Evolutionary conservation across 768 basidiomycete genomes (phyloP).

Genomic region (Mycena kentingensis): DNA sequence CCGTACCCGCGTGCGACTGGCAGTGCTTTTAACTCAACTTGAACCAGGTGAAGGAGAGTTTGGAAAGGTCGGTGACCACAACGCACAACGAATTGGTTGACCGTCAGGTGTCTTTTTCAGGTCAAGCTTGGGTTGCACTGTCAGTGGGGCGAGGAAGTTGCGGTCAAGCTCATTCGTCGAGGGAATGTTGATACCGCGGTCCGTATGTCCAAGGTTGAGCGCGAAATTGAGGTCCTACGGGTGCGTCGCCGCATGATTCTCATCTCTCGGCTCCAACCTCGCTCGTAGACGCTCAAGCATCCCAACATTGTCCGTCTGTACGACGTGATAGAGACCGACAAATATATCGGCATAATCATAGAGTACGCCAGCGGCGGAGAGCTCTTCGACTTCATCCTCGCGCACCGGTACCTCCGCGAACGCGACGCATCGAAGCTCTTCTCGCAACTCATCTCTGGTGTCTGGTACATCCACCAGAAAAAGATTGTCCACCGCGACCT

Average conservation of each 20-base stretch:
- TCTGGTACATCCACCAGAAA: constrained; percentile 92
- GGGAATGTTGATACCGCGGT: constrained; percentile 87
- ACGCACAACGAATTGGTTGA: too few relatives aligned
- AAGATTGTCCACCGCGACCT: constrained; percentile 99
- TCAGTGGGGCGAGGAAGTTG: constrained; percentile 97
- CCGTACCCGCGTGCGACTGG: too few relatives aligned
- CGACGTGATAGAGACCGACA: constrained; percentile 99
- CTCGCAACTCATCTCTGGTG: constrained; percentile 96
- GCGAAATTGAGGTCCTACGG: constrained; percentile 96
- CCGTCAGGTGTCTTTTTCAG: too few relatives aligned
- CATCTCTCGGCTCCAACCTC: constrained; percentile 1
- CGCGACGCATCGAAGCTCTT: constrained; percentile 94
- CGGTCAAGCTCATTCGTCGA: constrained; percentile 93
- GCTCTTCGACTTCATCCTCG: constrained; percentile 97
- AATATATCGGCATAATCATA: constrained; percentile 98
- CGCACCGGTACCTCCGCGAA: constrained; percentile 94
- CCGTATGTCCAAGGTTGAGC: constrained; percentile 92
- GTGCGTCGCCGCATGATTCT: constrained; percentile 48
- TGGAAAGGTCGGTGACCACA: too few relatives aligned
- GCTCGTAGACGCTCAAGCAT: constrained; percentile 80
- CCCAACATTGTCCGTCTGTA: constrained; percentile 98
- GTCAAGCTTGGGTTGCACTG: constrained; percentile 96
- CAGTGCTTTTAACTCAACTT: too few relatives aligned
- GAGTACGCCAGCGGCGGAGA: constrained; percentile 99
- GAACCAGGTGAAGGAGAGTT: constrained; percentile 99